Base-by-base conservation (phyloP, 129 eudicot species). In the Dittrichia graveolens region DNA sequence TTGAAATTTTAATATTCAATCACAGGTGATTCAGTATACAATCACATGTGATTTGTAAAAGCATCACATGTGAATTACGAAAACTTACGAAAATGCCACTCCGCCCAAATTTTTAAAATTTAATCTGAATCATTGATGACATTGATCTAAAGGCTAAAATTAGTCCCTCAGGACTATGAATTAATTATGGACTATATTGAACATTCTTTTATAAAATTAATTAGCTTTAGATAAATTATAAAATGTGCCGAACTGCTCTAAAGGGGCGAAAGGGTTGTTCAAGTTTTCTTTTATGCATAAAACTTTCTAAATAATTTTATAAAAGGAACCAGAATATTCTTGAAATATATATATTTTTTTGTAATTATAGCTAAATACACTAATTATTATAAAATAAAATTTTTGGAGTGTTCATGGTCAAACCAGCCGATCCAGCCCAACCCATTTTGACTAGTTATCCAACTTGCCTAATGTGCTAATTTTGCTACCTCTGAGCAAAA, bases 361-460 rank as follows among this genome's bases (percentile, higher is more conserved):
- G 15, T 58, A 58, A 35, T 58, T 16, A 31, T 58, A 58, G 0
- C 42, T 8, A 9, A 41, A 58, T 41, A 58, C 34, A 58, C 63
- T 24, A 7, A 7, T 9, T 58, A 5, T 58, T 10, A 8, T 31
- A 58, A 58, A 57, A 18, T 13, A 0, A 19, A 7, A 16, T 55
- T 37, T 18, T 18, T 47, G 38, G 61, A 15, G 60, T 55, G 61
- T 55, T 55, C 19, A 55, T 35, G n/a, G 15, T 58, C 63, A 58
- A 34, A 58, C 42, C 31, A 24, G 31, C 31, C 31, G 31, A 2
- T 24, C 31, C 31, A 24, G 31, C 31, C 42, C 63, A 58, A 58
- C 41, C 16, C 3, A 41, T 58, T 34, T 31, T 58, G 63, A 58
- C 41, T 8, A 8, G 41, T 34, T 58, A 58, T 41, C 41, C 63